These are phyloP conservation scores for Stephania yunnanensis DNA, from an alignment of 164 flowering plant species.

Conservation along the genomic window DNA sequence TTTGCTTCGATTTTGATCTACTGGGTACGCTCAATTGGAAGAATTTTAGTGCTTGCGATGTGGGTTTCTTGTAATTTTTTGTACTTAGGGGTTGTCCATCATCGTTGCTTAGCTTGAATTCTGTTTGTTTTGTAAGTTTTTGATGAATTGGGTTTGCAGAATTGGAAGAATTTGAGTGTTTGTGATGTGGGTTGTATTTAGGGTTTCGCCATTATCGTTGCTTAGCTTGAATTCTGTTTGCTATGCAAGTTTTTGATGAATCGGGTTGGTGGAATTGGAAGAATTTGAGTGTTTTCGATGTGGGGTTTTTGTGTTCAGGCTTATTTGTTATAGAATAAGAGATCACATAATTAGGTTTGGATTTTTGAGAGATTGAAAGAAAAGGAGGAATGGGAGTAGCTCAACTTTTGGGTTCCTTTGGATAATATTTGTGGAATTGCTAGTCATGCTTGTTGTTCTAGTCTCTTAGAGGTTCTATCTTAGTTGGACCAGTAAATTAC, in stretches of 20 bases:
- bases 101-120: no score
- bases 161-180: background rate
- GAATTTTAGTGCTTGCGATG: background rate
- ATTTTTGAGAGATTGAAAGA: background rate
- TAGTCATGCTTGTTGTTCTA: no score
- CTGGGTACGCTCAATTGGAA: background rate
- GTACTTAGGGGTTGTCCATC: background rate
- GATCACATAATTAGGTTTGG: background rate
- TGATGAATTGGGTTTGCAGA: background rate
- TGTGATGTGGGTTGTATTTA: background rate
- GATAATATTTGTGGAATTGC: background rate
- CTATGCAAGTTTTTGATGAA: background rate
- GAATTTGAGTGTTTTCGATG: background rate
- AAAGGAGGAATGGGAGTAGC: background rate
- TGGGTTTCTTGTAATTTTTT: background rate
- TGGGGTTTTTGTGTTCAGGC: background rate
- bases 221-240: no score
- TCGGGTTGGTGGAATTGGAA: background rate
- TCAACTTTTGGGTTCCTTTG: background rate
- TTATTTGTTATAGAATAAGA: background rate
- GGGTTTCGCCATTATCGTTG: background rate
- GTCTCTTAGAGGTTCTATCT: no score
- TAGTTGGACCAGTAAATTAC: no score
- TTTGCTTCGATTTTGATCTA: background rate
- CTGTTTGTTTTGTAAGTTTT: background rate